Percentiles rank a stretch among this genome's conserved stretches.
Evolutionary conservation across 495 filamentous ascomycete species (phyloP).

Genomic region (Copromyces sp.): DNA sequence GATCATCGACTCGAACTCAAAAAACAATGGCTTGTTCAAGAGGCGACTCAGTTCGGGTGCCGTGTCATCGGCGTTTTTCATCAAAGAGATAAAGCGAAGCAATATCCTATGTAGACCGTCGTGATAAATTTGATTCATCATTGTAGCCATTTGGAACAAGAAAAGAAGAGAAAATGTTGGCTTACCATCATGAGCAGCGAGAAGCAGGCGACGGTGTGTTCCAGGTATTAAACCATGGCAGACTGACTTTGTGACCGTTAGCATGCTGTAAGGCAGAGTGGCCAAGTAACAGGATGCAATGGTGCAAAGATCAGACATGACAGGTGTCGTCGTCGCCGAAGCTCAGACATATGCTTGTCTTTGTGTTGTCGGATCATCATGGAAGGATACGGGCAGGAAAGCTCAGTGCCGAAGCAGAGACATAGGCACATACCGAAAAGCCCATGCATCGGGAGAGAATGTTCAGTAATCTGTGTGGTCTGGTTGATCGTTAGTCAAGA

Average conservation of each 20-base stretch:
- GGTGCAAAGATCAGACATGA: slow-evolving; percentile 33
- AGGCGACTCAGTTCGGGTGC: slow-evolving; percentile 49
- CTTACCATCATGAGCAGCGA: slow-evolving; percentile 8
- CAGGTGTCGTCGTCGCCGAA: slow-evolving; percentile 51
- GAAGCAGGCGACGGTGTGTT: not conserved
- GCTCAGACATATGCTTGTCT: slow-evolving; percentile 89
- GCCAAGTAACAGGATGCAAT: slow-evolving; percentile 8
- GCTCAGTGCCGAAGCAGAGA: not conserved
- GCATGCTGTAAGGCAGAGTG: not conserved
- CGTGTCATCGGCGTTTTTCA: slow-evolving; percentile 86
- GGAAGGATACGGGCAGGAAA: slow-evolving; percentile 8
- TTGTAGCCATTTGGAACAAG: slow-evolving; percentile 16
- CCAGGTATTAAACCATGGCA: not conserved
- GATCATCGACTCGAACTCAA: not conserved
- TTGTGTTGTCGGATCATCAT: slow-evolving; percentile 60
- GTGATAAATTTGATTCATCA: slow-evolving; percentile 73
- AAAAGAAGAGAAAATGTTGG: not conserved
- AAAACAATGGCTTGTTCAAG: not conserved
- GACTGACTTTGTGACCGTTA: slow-evolving; percentile 13
- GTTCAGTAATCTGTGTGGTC: not conserved
- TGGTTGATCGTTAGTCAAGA: not conserved
- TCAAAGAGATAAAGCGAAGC: slow-evolving; percentile 44
- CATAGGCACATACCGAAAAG: slow-evolving; percentile 10
- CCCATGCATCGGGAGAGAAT: not conserved
- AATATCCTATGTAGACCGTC: slow-evolving; percentile 95